Evolutionary conservation across 495 filamentous ascomycete genomes (phyloP), one percentile per base, ranked within the genome.

Genomic region (Jackrogersella minutella): DNA sequence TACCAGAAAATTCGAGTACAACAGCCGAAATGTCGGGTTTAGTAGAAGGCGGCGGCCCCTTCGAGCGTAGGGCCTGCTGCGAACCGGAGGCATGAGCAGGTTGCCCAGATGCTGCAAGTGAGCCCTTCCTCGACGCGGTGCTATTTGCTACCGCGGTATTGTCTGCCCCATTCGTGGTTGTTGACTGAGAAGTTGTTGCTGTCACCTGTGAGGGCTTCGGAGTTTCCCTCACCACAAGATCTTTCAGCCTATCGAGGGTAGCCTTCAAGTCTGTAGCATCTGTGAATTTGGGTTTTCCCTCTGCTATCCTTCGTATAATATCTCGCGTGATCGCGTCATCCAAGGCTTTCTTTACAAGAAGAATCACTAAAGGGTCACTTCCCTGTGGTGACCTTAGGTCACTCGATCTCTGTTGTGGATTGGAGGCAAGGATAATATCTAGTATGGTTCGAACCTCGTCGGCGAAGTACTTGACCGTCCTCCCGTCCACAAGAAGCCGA

Each of bases 1-100:
- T 86, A 49, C 88, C 88, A 1, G 86, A 82, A 68, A 97, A 96
- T 72, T 97, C 94, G 54, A 99, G 91, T 8, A 93, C 87, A 2
- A 97, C 81, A 13, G 90, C 86, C 34, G 86, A 85, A 71, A 89
- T 88, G 66, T 91, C 86, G 5, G 87, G 79, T 53, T 87, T 86
- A 4, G 78, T 77, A 13, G 77, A 75, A 24, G 81, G 74, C n/a
- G 80, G 76, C 0, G 83, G 85, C 5, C 83, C 84, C 61, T 81
- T 87, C 24, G 83, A 84, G 16, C 79, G 80, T 5, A 84, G 75
- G 14, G 76, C 77, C 68, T 78, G 78, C 44, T 77, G 73, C 14
- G 80, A 71, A 51, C 66, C 34, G 36, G 80, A 50, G 57, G 69
- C 63, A 26, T 72, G 66, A 19, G 73, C 71, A 30, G 76, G 60